Evolutionary conservation across 108 stramenopile genomes (phyloP).

Genomic region (Stephanodiscus triporus): DNA sequence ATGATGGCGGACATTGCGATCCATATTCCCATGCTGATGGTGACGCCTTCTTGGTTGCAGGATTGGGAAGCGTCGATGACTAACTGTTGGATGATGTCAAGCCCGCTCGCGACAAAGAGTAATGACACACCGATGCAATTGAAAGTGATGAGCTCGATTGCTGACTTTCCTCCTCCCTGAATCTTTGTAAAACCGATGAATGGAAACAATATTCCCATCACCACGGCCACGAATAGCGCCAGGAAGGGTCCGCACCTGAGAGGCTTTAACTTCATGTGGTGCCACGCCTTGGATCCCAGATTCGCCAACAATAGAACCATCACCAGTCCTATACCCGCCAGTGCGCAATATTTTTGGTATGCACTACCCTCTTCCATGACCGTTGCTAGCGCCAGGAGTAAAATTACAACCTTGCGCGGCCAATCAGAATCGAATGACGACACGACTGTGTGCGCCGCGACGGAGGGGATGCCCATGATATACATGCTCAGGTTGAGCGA

Average conservation of each 20-base stretch:
- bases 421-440: conserved; percentile 56
- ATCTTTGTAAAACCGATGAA: conserved; percentile 62
- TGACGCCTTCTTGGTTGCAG: conserved; percentile 64
- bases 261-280: conserved; percentile 65
- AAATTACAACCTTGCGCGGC: conserved; percentile 54
- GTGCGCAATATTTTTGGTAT: conserved; percentile 42
- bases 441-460: conserved; percentile 56
- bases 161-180: conserved; percentile 68
- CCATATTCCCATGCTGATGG: conserved; percentile 64
- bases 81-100: conserved; percentile 62
- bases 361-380: conserved; percentile 28
- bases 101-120: conserved; percentile 60
- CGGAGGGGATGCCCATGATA: conserved; percentile 58
- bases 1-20: conserved; percentile 56
- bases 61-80: conserved; percentile 56
- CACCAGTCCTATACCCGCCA: conserved; percentile 57
- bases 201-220: conserved; percentile 63
- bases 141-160: conserved; percentile 56
- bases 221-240: conserved; percentile 50
- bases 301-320: conserved; percentile 63
- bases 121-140: conserved; percentile 58
- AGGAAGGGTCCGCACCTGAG: conserved; percentile 42
- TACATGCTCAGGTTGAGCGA: conserved; percentile 68
- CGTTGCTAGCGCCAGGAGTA: conserved; percentile 51
- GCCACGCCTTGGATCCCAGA: conserved; percentile 73